Evolutionary conservation across 768 basidiomycete genomes (phyloP).

Genomic region (Coprinopsis sp.): DNA sequence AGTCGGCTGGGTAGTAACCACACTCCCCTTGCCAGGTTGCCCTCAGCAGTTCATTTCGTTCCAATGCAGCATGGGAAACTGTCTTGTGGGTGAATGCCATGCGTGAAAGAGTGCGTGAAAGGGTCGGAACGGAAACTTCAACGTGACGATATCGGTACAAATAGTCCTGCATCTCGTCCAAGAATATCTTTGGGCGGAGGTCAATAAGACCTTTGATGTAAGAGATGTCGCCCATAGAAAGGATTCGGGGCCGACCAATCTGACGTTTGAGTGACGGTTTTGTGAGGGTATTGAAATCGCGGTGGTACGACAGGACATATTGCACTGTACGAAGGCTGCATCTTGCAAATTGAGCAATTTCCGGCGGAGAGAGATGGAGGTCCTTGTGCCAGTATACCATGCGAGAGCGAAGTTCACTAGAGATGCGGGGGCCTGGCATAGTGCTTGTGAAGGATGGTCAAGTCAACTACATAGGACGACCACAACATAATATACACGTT

Average conservation of each 20-base stretch:
- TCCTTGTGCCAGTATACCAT: not conserved
- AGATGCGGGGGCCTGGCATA: not conserved
- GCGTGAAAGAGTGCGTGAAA: not conserved
- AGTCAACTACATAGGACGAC: not conserved
- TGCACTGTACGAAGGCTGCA: not conserved
- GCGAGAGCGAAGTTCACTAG: not conserved
- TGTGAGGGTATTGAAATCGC: not conserved
- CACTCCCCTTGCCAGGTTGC: constrained; percentile 4
- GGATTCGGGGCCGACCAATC: not conserved
- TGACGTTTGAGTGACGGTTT: not conserved
- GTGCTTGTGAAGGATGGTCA: not conserved
- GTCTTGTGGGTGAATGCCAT: not conserved
- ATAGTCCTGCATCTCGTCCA: constrained; percentile 5
- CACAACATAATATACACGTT: not conserved
- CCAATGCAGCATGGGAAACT: not conserved
- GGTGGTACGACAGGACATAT: not conserved
- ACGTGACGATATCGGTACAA: not conserved
- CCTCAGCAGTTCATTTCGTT: constrained; percentile 1
- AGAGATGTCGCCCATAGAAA: not conserved
- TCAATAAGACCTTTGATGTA: not conserved
- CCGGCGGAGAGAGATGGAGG: not conserved
- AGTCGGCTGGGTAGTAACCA: not conserved
- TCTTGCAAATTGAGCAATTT: not conserved
- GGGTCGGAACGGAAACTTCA: constrained; percentile 1
- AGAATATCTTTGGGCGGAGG: not conserved